These are phyloP conservation scores for Lichina pygmaea DNA, from an alignment of 495 filamentous ascomycete species.

Conservation along the genomic window DNA sequence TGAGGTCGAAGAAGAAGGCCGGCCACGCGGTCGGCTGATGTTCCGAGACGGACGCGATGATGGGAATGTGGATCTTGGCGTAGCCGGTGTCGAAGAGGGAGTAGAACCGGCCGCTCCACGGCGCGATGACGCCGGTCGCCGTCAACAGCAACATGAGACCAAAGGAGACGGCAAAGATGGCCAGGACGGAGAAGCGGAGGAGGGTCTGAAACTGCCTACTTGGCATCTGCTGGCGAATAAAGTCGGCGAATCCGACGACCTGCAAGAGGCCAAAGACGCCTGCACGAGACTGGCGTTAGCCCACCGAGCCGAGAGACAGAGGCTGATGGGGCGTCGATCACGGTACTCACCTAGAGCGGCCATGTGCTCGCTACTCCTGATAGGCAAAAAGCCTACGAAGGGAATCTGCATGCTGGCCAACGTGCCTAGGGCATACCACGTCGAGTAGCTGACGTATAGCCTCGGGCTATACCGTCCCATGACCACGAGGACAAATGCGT, in stretches of 20 bases:
- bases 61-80: slow-evolving; percentile 98
- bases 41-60: slow-evolving; percentile 97
- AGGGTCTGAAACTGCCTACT: slow-evolving; percentile 82
- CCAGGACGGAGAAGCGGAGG: slow-evolving; percentile 50
- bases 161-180: slow-evolving; percentile 46
- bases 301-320: background rate
- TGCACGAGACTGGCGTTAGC: slow-evolving; percentile 10
- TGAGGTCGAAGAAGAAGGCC: slow-evolving; percentile 97
- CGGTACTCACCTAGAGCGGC: slow-evolving; percentile 53
- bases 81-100: slow-evolving; percentile 98
- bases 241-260: slow-evolving; percentile 81
- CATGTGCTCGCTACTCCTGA: slow-evolving; percentile 97
- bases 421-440: slow-evolving; percentile 93
- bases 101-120: slow-evolving; percentile 98
- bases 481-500: slow-evolving; percentile 80
- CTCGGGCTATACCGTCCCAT: slow-evolving; percentile 93
- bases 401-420: slow-evolving; percentile 98
- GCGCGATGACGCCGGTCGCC: slow-evolving; percentile 71
- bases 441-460: slow-evolving; percentile 87
- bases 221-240: slow-evolving; percentile 60
- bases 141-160: slow-evolving; percentile 58
- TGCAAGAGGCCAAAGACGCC: slow-evolving; percentile 92
- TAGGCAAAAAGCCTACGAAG: slow-evolving; percentile 90
- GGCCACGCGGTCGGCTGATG: slow-evolving; percentile 99
- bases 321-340: background rate